Evolutionary conservation across 106 monocot species (phyloP), one percentile per base, ranked within the genome.

Genomic region (Dioscorea dumetorum): DNA sequence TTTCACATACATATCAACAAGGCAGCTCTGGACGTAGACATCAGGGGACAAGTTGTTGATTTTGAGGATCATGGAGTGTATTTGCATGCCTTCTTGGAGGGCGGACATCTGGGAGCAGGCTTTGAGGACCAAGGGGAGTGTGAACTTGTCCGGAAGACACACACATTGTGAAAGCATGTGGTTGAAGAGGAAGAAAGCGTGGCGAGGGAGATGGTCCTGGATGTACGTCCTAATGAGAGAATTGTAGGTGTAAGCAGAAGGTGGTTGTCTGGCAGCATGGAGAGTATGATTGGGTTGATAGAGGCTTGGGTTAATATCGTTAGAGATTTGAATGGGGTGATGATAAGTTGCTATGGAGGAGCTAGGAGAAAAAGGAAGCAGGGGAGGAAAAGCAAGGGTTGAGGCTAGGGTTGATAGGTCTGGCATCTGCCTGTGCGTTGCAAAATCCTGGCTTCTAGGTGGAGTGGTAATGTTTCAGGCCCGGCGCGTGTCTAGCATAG

Each of bases 71-170:
- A 80, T 12, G 52, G 41, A 52, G 62, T 80, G 80, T 57, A 71
- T 48, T 32, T 80, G 80, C 49, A 62, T 61, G 71, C 60, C 66
- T 57, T 62, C 60, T 24, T 32, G 49, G 67, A 63, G 33, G 22
- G 66, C 70, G 14, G 75, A 62, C 50, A 80, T 49, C 12, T 33
- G 71, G 4, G 80, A 60, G 61, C 75, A 80, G 58, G 80, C 80
- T 28, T 66, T 67, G 75, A 80, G 75, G 32, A 32, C 57, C 32
- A 63, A 28, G 3, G 73, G 73, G 57, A 63, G 58, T 62, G 79
- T 73, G 73, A 64, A 73, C 33, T 35, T 24, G 62, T 68, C 73
- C 23, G 69, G 79, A 4, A 48, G 48, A 6, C 53, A 15, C 22
- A 13, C 6, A 19, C 50, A 33, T 22, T 34, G 14, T 0, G 70